phyloP scores from a whole-genome alignment of 2,329 filamentous ascomycete species.

The Huntiella bhutanensis region DNA sequence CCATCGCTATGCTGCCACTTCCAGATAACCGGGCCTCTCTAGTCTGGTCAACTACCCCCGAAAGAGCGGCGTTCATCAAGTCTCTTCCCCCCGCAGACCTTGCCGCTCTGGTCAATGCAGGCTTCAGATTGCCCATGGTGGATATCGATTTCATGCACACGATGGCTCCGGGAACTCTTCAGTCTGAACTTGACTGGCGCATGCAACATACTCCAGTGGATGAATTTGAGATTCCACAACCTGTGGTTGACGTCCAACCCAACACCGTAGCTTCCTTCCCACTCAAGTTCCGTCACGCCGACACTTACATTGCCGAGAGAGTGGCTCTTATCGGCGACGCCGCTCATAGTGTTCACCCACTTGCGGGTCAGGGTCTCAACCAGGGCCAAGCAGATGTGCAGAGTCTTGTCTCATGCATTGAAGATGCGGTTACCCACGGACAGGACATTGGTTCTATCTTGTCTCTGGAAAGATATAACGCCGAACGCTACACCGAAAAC shows the following conservation, averaged over 20 bases:
- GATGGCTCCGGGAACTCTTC: constrained; percentile 31
- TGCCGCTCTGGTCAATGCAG: constrained; percentile 75
- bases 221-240: constrained; percentile 40
- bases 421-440: constrained; percentile 59
- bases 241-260: constrained; percentile 52
- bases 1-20: constrained; percentile 76
- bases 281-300: constrained; percentile 78
- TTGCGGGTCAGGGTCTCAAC: constrained; percentile 88
- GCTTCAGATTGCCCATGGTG: constrained; percentile 61
- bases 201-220: constrained; percentile 46
- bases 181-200: constrained; percentile 72
- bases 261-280: constrained; percentile 78
- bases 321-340: constrained; percentile 85
- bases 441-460: constrained; percentile 69
- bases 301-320: constrained; percentile 80
- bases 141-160: constrained; percentile 74
- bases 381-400: constrained; percentile 80
- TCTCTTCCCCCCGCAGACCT: constrained; percentile 55
- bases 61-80: constrained; percentile 63
- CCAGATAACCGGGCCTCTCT: constrained; percentile 68
- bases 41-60: constrained; percentile 85
- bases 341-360: constrained; percentile 83
- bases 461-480: constrained; percentile 63
- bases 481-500: constrained; percentile 67
- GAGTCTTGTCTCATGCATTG: constrained; percentile 55